These are phyloP conservation scores for Rutstroemia sp. DNA, from an alignment of 2,329 filamentous ascomycete species.

Conservation along the genomic window DNA sequence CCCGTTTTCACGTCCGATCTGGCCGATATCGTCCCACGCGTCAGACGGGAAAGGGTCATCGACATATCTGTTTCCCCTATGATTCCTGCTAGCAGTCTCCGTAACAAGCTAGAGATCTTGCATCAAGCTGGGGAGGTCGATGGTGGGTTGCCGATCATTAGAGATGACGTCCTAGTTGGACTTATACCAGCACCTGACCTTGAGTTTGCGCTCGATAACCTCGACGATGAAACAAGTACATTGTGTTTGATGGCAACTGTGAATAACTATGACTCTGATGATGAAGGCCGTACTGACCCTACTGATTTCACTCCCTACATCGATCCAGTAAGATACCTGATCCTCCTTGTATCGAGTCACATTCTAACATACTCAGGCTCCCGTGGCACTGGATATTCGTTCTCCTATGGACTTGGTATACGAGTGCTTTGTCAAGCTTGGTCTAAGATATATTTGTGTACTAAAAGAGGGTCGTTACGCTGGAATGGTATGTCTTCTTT, in stretches of 20 bases:
- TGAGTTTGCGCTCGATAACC: slow-evolving; percentile 81
- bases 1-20: slow-evolving; percentile 85
- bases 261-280: slow-evolving; percentile 54
- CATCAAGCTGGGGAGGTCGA: slow-evolving; percentile 86
- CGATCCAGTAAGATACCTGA: slow-evolving; percentile 58
- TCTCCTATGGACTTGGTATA: slow-evolving; percentile 94
- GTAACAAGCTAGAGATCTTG: slow-evolving; percentile 71
- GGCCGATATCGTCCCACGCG: slow-evolving; percentile 73
- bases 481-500: slow-evolving; percentile 58
- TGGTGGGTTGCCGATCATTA: slow-evolving; percentile 80
- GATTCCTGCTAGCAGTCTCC: slow-evolving; percentile 68
- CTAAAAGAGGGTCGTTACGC: slow-evolving; percentile 76
- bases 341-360: neutral
- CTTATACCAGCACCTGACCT: slow-evolving; percentile 91
- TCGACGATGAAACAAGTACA: slow-evolving; percentile 65
- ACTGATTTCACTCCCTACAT: slow-evolving; percentile 89
- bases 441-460: slow-evolving; percentile 87
- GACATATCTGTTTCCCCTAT: slow-evolving; percentile 80
- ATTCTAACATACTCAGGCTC: slow-evolving; percentile 47
- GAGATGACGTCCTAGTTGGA: slow-evolving; percentile 73
- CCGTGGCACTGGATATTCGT: slow-evolving; percentile 78
- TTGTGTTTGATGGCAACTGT: slow-evolving; percentile 77
- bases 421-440: slow-evolving; percentile 92
- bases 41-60: slow-evolving; percentile 71
- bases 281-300: slow-evolving; percentile 49